phyloP scores from a whole-genome alignment of 1,284 basidiomycete species.

The Trametes versicolor region DNA sequence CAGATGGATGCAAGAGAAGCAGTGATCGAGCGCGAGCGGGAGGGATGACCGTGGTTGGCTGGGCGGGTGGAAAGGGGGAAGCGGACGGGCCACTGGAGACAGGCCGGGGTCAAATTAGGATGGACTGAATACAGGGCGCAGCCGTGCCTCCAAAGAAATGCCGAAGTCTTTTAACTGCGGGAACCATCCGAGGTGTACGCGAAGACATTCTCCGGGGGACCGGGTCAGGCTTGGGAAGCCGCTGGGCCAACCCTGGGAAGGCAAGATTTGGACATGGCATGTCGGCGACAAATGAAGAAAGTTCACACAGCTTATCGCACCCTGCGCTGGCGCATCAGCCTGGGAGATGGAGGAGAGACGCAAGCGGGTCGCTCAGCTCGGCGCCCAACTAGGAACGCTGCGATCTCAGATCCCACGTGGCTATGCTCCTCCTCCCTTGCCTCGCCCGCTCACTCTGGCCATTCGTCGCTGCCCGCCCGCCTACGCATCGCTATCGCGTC shows the following conservation, averaged over 20 bases:
- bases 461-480: neutral
- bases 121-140: slow-evolving; percentile 39
- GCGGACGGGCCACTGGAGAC: slow-evolving; percentile 33
- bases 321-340: slow-evolving; percentile 29
- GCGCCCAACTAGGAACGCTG: slow-evolving; percentile 7
- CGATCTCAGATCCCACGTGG: slow-evolving; percentile 30
- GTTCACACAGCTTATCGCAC: slow-evolving; percentile 42
- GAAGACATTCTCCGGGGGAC: slow-evolving; percentile 42
- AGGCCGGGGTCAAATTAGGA: slow-evolving; percentile 35
- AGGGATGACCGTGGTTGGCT: slow-evolving; percentile 25
- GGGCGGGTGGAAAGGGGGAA: slow-evolving; percentile 34
- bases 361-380: slow-evolving; percentile 1
- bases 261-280: slow-evolving; percentile 33
- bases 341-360: slow-evolving; percentile 30
- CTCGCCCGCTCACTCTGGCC: neutral
- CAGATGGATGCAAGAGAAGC: slow-evolving; percentile 34
- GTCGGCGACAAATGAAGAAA: slow-evolving; percentile 28
- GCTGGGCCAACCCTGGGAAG: slow-evolving; percentile 36
- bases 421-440: slow-evolving; percentile 17
- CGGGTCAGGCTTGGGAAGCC: slow-evolving; percentile 37
- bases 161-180: slow-evolving; percentile 45
- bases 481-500: neutral
- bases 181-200: slow-evolving; percentile 44
- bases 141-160: slow-evolving; percentile 42
- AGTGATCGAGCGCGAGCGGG: slow-evolving; percentile 18